Base-by-base conservation (phyloP, 2,329 filamentous ascomycete species). In the Colletotrichum nymphaeae region DNA sequence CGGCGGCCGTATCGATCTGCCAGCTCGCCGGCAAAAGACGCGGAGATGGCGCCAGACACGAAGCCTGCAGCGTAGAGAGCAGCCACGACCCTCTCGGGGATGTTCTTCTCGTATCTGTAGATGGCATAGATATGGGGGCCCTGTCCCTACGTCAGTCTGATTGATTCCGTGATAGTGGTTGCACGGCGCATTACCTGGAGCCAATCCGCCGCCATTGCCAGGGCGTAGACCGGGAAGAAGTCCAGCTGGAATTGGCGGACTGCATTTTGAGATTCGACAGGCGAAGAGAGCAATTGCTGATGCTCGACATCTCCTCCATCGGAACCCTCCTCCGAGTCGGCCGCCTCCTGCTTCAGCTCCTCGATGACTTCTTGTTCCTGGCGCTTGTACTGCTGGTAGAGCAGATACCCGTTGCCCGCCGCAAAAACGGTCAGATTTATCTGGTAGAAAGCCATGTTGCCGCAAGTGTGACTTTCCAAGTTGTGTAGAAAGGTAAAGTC, bases 121-220 rank as follows among this genome's bases (percentile, higher is more conserved):
- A 88, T 84, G 4, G 86, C 85, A 75, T 88, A 88, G 53, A 88
- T 85, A 65, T 87, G 86, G 5, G 86, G 86, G 1, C 86, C 84
- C 83, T 85, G 28, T 30, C 16, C 26, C 12, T 7, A 32, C 8
- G 49, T 70, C 26, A 74, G 57, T 64, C 35, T 37, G n/a, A 63
- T 55, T 37, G 16, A 53, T 55, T 42, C n/a, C 63, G 35, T 30
- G 1, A 3, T 8, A 16, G 12, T 24, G 5, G 3, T 42, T 7
- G 58, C 14, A 49, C 7, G 16, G 12, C 14, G 28, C 28, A 26
- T 63, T 72, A 81, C 80, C 74, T 82, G 80, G 22, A 82, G 64
- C 80, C 81, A 82, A 60, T 82, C 80, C 12, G 79, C 80, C 1
- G 78, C 80, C 8, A 81, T 79, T 0, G 81, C 80, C 5, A 82